Evolutionary conservation across 768 basidiomycete species (phyloP), one percentile per base, ranked within the genome.

Genomic region (Suillus tomentosus): DNA sequence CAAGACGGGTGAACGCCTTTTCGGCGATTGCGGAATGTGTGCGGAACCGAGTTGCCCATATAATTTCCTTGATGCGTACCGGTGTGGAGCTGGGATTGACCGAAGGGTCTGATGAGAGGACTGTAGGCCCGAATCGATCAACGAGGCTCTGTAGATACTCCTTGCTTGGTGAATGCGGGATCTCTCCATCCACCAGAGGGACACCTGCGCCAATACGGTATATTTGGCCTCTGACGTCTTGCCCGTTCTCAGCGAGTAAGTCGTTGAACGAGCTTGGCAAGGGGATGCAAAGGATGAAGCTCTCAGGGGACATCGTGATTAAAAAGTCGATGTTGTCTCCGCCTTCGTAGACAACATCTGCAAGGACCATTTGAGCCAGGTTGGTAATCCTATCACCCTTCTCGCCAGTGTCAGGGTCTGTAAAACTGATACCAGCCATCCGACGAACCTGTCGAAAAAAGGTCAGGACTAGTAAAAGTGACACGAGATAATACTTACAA

Each of bases 21-120:
- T 80, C 80, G 5, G 82, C 82, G 59, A 81, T 74, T 47, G 82
- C 79, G 39, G 78, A 78, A 63, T 75, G 81, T 39, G 77, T 82
- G 47, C 79, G 76, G 75, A 82, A 85, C 45, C 81, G 76, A 11
- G 81, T 79, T 19, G 81, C 74, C 82, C 81, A 84, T 48, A 82
- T 45, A 1, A 76, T 70, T 7, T 81, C 69, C 39, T 73, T 73
- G 62, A 84, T 79, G 43, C 66, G 62, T 1, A 77, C 65, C 17
- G 76, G 74, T 42, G 64, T 72, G 36, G 53, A n/a, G 5, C 64
- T 68, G 17, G 77, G 68, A 64, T 79, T 79, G 13, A 76, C 64
- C 22, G 77, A 71, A 1, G 78, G 69, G 45, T 79, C 74, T 3
- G 78, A 77, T n/a, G 76, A 73, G 7, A 81, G 65, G 17, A 37